Base-by-base conservation (phyloP, 495 filamentous ascomycete species). In the Penicillium fimorum region DNA sequence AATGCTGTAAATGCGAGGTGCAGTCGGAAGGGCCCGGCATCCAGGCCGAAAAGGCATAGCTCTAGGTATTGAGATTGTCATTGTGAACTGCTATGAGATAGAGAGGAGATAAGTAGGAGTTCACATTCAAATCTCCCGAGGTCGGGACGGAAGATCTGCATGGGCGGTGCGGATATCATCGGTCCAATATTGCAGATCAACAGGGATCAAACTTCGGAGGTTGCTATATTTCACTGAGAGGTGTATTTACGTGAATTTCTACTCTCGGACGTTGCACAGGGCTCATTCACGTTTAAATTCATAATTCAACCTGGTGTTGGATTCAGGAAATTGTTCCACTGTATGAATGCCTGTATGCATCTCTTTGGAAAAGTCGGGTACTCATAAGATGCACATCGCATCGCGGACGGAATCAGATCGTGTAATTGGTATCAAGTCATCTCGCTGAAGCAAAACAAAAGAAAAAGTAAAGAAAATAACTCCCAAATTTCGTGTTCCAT, bases 391-490 rank as follows among this genome's bases (percentile, higher is more conserved):
- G 35, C 55, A 57, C 41, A 64, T 24, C 32, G 56, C 41, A 35
- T 57, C 22, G 44, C 32, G 45, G 45, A 65, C 53, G 32, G 50
- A 32, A 44, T 50, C 51, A 24, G 54, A 50, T 50, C 42, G 57
- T 56, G 38, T 50, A 38, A 29, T 43, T 58, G 50, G 60, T 62
- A 61, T 68, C 59, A 57, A 52, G 47, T 55, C 47, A 61, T 65
- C 50, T 35, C 47, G 40, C 55, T 42, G 17, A 61, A 63, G 55
- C 44, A 58, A 50, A 61, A 50, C 10, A 41, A 47, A 10, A 46
- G 38, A 40, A 7, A 45, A 53, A 10, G 50, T 55, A 58, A 29
- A 55, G 47, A 57, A 62, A 45, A 32, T 29, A 48, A 50, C 47
- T 43, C 53, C 53, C 22, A 37, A 40, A 11, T 44, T 15, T 38